Conservation (phyloP, 2,329 filamentous ascomycete species). For the Colletotrichum agaves region DNA sequence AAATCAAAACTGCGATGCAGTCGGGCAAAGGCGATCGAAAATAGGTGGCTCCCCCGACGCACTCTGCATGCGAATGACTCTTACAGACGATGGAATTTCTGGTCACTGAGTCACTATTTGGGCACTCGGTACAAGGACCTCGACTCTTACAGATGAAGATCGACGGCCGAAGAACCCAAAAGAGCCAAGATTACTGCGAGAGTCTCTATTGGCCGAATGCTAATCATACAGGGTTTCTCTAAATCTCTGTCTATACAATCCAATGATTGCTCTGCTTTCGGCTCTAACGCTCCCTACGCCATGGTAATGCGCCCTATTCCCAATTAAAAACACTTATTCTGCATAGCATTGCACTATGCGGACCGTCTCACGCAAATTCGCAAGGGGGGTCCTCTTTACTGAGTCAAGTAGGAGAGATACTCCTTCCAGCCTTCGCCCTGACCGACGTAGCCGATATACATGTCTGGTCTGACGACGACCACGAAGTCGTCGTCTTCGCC, state of each 20-base stretch:
- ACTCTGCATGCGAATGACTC: background rate
- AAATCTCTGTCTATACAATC: background rate
- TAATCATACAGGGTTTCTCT: conserved; percentile 3
- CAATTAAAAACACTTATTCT: background rate
- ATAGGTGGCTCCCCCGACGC: background rate
- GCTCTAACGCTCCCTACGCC: background rate
- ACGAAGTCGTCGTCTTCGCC: conserved; percentile 42
- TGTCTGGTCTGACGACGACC: conserved; percentile 52
- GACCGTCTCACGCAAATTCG: background rate
- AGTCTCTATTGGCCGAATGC: background rate
- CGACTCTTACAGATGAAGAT: conserved; percentile 3
- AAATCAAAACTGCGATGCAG: conserved; percentile 1
- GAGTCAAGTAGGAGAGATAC: conserved; percentile 41
- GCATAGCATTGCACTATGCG: too few species aligned
- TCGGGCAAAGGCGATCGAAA: background rate
- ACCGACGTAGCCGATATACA: conserved; percentile 53
- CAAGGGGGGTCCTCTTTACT: conserved; percentile 1
- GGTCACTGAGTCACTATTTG: too few species aligned
- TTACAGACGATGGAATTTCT: too few species aligned
- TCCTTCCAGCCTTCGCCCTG: conserved; percentile 41
- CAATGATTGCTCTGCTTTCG: background rate
- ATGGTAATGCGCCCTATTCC: background rate
- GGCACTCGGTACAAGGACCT: too few species aligned
- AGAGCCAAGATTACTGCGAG: conserved; percentile 6
- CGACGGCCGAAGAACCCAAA: background rate